A percentile compares a stretch with the other conserved stretches of the same genome.
Conservation (phyloP, 2,329 filamentous ascomycete genomes). For the Apiospora arundinis region DNA sequence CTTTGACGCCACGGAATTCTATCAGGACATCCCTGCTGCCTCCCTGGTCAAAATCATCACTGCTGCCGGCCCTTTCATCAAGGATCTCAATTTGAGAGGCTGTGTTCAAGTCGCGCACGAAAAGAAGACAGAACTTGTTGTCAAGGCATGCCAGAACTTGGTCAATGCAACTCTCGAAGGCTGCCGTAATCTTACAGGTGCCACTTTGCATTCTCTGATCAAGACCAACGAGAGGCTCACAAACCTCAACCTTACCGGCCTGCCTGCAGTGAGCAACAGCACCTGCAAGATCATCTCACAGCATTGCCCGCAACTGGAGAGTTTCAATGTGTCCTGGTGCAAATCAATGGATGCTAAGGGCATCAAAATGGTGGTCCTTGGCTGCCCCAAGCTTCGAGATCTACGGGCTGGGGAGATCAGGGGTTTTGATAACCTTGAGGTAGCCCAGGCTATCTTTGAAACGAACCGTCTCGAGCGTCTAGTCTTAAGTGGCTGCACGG, state of each 20-base stretch:
- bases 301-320: slow-evolving; percentile 81
- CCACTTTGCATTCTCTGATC: slow-evolving; percentile 79
- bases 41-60: slow-evolving; percentile 86
- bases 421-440: slow-evolving; percentile 76
- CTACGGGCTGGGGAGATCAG: slow-evolving; percentile 81
- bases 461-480: slow-evolving; percentile 85
- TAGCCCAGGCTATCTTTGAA: slow-evolving; percentile 77
- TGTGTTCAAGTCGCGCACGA: slow-evolving; percentile 88
- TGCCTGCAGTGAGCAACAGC: slow-evolving; percentile 79
- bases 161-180: slow-evolving; percentile 89
- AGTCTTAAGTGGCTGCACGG: slow-evolving; percentile 78
- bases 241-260: slow-evolving; percentile 85
- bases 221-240: slow-evolving; percentile 76
- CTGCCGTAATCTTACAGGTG: slow-evolving; percentile 81
- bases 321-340: slow-evolving; percentile 93
- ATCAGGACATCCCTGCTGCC: slow-evolving; percentile 83
- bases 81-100: slow-evolving; percentile 87
- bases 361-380: slow-evolving; percentile 73
- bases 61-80: slow-evolving; percentile 86
- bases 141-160: slow-evolving; percentile 85
- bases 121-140: slow-evolving; percentile 77
- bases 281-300: slow-evolving; percentile 86
- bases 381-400: slow-evolving; percentile 77
- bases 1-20: slow-evolving; percentile 86
- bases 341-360: slow-evolving; percentile 81